phyloP scores from a whole-genome alignment of 1,284 basidiomycete genomes.

The Anthracocystis panici-leucophaei region DNA sequence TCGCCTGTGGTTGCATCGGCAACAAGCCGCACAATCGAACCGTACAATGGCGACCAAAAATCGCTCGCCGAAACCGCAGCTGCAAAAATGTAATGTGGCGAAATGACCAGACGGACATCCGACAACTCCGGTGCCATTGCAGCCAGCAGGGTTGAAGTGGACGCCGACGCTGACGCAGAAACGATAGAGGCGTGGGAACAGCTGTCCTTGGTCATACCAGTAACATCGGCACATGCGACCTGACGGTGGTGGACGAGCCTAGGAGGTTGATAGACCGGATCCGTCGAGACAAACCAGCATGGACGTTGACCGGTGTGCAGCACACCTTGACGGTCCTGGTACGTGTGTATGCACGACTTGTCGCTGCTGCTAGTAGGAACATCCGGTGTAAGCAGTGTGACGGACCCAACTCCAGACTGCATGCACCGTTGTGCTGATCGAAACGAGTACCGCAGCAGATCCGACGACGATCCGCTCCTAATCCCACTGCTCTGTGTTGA shows the following conservation, averaged over 20 bases:
- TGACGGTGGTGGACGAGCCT: slow-evolving; percentile 27
- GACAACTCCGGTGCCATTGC: slow-evolving; percentile 11
- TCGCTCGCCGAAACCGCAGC: slow-evolving; percentile 26
- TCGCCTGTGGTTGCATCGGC: neutral
- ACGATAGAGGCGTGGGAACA: slow-evolving; percentile 1
- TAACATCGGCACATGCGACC: slow-evolving; percentile 12
- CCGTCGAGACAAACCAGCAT: slow-evolving; percentile 22
- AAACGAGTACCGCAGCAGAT: slow-evolving; percentile 40
- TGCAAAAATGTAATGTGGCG: slow-evolving; percentile 30
- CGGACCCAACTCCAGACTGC: slow-evolving; percentile 26
- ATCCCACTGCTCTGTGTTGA: neutral
- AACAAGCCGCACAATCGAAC: slow-evolving; percentile 20
- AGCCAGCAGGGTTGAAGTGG: slow-evolving; percentile 11
- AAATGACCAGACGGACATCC: slow-evolving; percentile 21
- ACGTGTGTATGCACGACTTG: slow-evolving; percentile 12
- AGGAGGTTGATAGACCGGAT: slow-evolving; percentile 20
- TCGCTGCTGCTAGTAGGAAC: slow-evolving; percentile 1
- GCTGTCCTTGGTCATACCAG: neutral
- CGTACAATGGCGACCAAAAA: slow-evolving; percentile 40
- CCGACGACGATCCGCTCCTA: slow-evolving; percentile 1
- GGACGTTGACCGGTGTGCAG: slow-evolving; percentile 24
- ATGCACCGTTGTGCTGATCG: slow-evolving; percentile 36
- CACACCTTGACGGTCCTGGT: slow-evolving; percentile 2
- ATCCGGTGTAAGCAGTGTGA: slow-evolving; percentile 39
- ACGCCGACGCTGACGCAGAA: neutral